Conservation (phyloP, 1,284 basidiomycete species). For the Sparassis latifolia region DNA sequence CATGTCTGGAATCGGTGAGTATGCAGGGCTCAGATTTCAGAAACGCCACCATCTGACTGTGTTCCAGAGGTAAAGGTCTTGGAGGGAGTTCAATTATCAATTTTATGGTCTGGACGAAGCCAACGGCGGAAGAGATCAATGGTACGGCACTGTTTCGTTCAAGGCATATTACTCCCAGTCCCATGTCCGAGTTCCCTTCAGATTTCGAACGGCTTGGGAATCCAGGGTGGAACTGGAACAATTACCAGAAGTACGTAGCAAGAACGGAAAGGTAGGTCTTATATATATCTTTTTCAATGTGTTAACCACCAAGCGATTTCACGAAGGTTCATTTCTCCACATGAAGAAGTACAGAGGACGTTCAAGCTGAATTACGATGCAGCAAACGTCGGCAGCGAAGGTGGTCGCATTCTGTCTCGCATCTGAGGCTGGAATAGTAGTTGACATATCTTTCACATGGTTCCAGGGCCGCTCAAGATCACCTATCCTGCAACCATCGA, state of each 20-base stretch:
- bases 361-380: slow-evolving; percentile 14
- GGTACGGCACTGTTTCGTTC: slow-evolving; percentile 5
- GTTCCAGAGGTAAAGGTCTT: slow-evolving; percentile 17
- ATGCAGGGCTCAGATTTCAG: too few species aligned
- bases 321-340: slow-evolving; percentile 16
- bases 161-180: not conserved
- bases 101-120: slow-evolving; percentile 18
- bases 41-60: too few species aligned
- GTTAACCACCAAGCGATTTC: too few species aligned
- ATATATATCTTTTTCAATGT: too few species aligned
- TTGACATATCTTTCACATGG: not conserved
- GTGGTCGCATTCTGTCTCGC: slow-evolving; percentile 3
- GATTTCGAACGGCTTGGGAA: slow-evolving; percentile 19
- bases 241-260: slow-evolving; percentile 14
- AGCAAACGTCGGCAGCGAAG: slow-evolving; percentile 15
- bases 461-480: slow-evolving; percentile 15
- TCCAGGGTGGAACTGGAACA: slow-evolving; percentile 22
- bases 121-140: slow-evolving; percentile 15
- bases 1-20: too few species aligned
- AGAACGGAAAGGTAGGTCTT: slow-evolving; percentile 14
- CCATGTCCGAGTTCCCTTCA: slow-evolving; percentile 1
- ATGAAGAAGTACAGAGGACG: slow-evolving; percentile 9
- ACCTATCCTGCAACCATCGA: slow-evolving; percentile 18
- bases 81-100: slow-evolving; percentile 20
- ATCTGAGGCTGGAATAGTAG: not conserved